Conservation (phyloP, 805 yeast genomes). For the Ogataea siamensis region DNA sequence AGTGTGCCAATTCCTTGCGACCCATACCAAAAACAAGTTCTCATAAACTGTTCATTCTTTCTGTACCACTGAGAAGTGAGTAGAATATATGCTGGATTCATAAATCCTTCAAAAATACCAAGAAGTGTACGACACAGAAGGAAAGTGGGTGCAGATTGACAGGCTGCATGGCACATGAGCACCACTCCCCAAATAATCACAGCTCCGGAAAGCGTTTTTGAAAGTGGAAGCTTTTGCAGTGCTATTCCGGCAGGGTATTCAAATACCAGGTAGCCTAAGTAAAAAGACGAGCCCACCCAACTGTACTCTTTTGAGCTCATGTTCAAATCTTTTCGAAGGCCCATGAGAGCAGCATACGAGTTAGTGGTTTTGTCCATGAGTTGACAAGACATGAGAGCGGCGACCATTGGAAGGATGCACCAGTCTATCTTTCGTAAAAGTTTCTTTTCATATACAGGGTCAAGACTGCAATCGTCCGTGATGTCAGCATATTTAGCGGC, state of each 20-base stretch:
- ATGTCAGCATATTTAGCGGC: conserved; percentile 28
- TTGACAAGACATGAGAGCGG: conserved; percentile 34
- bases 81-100: conserved; percentile 45
- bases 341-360: conserved; percentile 39
- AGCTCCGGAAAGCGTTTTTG: conserved; percentile 45
- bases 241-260: conserved; percentile 42
- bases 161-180: conserved; percentile 37
- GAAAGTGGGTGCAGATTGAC: conserved; percentile 39
- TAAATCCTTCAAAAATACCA: conserved; percentile 50
- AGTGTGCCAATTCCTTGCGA: conserved; percentile 43
- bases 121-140: conserved; percentile 45
- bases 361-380: conserved; percentile 41
- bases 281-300: conserved; percentile 46
- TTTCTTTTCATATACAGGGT: conserved; percentile 15
- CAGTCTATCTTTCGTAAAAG: conserved; percentile 39
- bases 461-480: not conserved
- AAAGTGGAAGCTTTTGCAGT: conserved; percentile 52
- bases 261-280: conserved; percentile 45
- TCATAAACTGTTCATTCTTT: conserved; percentile 42
- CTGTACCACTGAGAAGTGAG: conserved; percentile 54
- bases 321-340: conserved; percentile 33
- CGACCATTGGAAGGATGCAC: conserved; percentile 37
- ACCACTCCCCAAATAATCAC: conserved; percentile 50
- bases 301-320: conserved; percentile 35
- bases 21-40: conserved; percentile 37